Evolutionary conservation across 1,139 yeast genomes (phyloP).

Genomic region (Blastobotrys persicus): DNA sequence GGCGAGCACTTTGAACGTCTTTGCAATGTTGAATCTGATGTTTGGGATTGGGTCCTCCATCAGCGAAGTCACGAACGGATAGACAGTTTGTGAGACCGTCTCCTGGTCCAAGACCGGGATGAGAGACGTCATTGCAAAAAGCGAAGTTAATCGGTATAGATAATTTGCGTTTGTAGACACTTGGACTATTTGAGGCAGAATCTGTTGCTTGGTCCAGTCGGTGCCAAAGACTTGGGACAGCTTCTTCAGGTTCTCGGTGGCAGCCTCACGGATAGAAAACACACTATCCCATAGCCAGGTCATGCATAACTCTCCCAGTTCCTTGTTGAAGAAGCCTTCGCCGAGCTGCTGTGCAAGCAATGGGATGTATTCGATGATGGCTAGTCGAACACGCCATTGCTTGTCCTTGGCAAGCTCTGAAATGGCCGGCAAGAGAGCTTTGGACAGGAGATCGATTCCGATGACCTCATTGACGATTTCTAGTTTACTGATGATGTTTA

Average conservation of each 20-base stretch:
- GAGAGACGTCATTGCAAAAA: conserved; percentile 80
- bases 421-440: conserved; percentile 89
- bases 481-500: conserved; percentile 88
- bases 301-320: conserved; percentile 84
- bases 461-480: conserved; percentile 91
- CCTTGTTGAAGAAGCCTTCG: conserved; percentile 87
- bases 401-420: conserved; percentile 94
- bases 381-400: conserved; percentile 97
- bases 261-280: conserved; percentile 94
- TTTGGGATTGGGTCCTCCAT: conserved; percentile 85
- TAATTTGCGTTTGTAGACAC: conserved; percentile 59
- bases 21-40: conserved; percentile 92
- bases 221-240: conserved; percentile 87
- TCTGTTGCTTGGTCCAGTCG: conserved; percentile 86
- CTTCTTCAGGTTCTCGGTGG: conserved; percentile 77
- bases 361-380: conserved; percentile 96
- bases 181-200: conserved; percentile 69
- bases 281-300: conserved; percentile 99
- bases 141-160: conserved; percentile 85
- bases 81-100: conserved; percentile 59
- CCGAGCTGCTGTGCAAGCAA: conserved; percentile 95
- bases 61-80: conserved; percentile 76
- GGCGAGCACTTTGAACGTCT: conserved; percentile 64
- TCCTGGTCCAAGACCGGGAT: conserved; percentile 53
- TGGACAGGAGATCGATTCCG: conserved; percentile 84